phyloP scores from a whole-genome alignment of 2,329 filamentous ascomycete genomes.

The Periconia macrospinosa region DNA sequence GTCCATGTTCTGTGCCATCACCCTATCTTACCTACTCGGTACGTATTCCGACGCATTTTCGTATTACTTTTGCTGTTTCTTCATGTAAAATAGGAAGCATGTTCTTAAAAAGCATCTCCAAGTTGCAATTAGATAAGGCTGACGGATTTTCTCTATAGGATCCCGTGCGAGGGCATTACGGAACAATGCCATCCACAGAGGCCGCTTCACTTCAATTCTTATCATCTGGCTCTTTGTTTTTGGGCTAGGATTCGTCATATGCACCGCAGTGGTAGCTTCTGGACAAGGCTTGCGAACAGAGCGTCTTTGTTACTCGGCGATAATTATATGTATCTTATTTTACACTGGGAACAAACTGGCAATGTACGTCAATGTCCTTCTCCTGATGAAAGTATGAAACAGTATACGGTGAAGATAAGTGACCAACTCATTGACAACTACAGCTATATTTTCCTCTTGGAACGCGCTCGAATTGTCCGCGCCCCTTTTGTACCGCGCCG shows the following conservation, averaged over 20 bases:
- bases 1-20: too few relatives aligned
- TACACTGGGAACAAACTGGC: constrained; percentile 39
- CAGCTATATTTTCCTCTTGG: constrained; percentile 43
- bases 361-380: constrained; percentile 17
- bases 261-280: constrained; percentile 25
- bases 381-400: neutral
- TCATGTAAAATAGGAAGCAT: too few relatives aligned
- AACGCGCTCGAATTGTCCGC: constrained; percentile 41
- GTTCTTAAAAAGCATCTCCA: too few relatives aligned
- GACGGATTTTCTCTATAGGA: too few relatives aligned
- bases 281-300: constrained; percentile 27
- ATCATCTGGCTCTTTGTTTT: constrained; percentile 14
- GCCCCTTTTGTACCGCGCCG: constrained; percentile 28
- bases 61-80: too few relatives aligned
- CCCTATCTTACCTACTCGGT: too few relatives aligned
- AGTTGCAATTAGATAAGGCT: too few relatives aligned
- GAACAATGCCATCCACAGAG: constrained; percentile 14
- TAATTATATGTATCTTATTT: constrained; percentile 43
- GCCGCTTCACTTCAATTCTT: constrained; percentile 19
- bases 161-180: constrained; percentile 13
- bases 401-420: too few relatives aligned
- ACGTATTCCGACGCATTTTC: too few relatives aligned
- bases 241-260: constrained; percentile 16
- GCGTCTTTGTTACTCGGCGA: constrained; percentile 32
- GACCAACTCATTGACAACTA: neutral